phyloP scores from a whole-genome alignment of 2,329 filamentous ascomycete species.

The Colletotrichum phormii region DNA sequence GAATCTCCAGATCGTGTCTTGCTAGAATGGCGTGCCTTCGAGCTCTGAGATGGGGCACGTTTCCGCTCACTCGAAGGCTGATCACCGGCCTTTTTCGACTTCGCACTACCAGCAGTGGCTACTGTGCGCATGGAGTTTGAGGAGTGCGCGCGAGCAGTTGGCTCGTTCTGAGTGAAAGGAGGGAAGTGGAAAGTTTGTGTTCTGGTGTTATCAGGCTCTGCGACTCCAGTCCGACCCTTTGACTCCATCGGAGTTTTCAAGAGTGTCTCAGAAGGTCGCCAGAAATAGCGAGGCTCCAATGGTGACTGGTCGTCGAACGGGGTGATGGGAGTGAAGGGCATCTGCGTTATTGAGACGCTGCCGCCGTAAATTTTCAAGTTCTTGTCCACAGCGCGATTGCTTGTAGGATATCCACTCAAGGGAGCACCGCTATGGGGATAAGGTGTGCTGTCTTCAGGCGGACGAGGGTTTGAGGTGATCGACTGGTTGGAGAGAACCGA shows the following conservation, averaged over 20 bases:
- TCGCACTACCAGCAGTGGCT: not conserved
- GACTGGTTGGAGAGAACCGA: not conserved
- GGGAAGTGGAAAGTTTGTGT: not conserved
- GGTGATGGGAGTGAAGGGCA: no score
- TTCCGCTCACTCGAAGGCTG: not conserved
- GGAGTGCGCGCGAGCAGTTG: not conserved
- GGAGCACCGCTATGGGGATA: slow-evolving; percentile 36
- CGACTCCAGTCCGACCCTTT: not conserved
- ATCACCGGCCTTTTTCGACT: not conserved
- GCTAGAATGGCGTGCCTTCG: not conserved
- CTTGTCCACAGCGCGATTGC: no score
- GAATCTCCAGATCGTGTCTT: not conserved
- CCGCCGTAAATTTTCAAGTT: no score
- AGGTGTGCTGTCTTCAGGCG: slow-evolving; percentile 27
- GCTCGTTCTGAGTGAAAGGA: not conserved
- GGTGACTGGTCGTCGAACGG: slow-evolving; percentile 28
- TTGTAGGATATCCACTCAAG: slow-evolving; percentile 39
- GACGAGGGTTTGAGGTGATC: not conserved
- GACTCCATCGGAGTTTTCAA: slow-evolving; percentile 36
- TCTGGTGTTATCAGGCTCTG: not conserved
- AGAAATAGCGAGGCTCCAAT: slow-evolving; percentile 37
- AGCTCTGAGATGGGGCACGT: not conserved
- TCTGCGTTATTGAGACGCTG: no score
- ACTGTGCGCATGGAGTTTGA: not conserved
- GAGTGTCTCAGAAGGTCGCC: slow-evolving; percentile 37